Evolutionary conservation across 805 yeast species (phyloP), one percentile per base, ranked within the genome.

Genomic region (Debaryomyces tyrocola): DNA sequence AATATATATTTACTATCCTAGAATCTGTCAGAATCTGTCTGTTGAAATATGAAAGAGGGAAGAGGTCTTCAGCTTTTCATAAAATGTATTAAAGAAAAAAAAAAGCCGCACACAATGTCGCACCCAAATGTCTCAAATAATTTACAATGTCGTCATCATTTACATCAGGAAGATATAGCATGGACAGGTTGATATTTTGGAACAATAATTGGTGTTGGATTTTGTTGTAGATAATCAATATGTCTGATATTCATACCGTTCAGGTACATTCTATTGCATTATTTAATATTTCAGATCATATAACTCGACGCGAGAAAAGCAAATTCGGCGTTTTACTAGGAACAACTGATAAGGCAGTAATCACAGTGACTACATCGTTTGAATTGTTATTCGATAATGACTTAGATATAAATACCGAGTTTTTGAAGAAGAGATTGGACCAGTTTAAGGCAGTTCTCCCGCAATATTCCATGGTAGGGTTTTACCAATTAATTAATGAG

Each of bases 291-390:
- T 55, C 69, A 4, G 73, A 67, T 53, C 65, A 59, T 31, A 42
- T 57, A 4, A 49, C 66, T 9, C 54, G 74, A 34, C 46, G 51
- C 3, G 44, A 52, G 7, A 33, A 43, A 2, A 50, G 46, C 31
- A 42, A 41, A 2, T 52, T 58, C 46, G 76, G 75, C 0, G 55
- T 67, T 3, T 46, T 71, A 17, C 45, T 68, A 12, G 75, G 75
- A 1, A 28, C 40, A 6, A 43, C 20, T 3, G 47, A 53, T 10
- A 51, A 46, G 4, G 21, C 34, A 1, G 39, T 31, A n/a, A 47
- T 59, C 4, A 47, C 50, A 1, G 51, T 63, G 6, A 20, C 44
- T 18, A 63, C 62, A n/a, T 60, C 69, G 5, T 67, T 69, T 47
- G 75, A 68, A 39, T 46, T 66, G 17, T 46, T 63, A 27, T 40